Evolutionary conservation across 495 filamentous ascomycete species (phyloP), one percentile per base, ranked within the genome.

Genomic region (Entonaema liquescens): DNA sequence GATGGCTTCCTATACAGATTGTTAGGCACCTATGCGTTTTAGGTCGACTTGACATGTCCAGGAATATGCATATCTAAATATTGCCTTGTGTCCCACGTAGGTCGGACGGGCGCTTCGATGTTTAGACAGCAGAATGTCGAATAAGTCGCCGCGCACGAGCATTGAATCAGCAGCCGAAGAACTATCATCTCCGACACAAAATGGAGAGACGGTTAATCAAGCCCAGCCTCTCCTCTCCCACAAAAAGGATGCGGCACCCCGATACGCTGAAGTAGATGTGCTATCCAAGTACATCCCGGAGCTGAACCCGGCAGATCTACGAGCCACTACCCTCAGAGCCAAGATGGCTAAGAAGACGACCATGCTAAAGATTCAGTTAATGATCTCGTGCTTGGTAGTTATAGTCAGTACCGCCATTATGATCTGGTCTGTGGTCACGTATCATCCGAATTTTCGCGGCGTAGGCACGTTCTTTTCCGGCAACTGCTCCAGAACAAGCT

Each of bases 321-420:
- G 50, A 31, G 50, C 50, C 12, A 28, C 29, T 12, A 31, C 50
- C 3, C 50, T 54, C 13, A 28, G 50, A n/a, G 28, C 29, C 7
- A 54, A 31, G 28, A 54, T 54, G 50, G 50, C 50, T 15, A 54
- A 54, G 28, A 28, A 31, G 13, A 54, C 50, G 5, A 26, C 50
- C 17, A 54, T 54, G 50, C 25, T 54, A 8, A 54, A 28, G 28
- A 28, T 54, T 2, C 50, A 54, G 26, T 54, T 54, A 1, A 31
- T 31, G 9, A 31, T 54, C 15, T 13, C 42, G 23, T 47, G 2
- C 0, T 9, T 47, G 0, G 42, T 47, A 1, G 42, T 47, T 23
- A 19, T 19, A 17, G 50, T 17, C 13, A 54, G 50, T 19, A 28
- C 28, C 19, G 25, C 28, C 19, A 31, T 54, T 5, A 54, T 7